Evolutionary conservation across 805 yeast genomes (phyloP), one percentile per base, ranked within the genome.

Genomic region (Ascoidea tarda): DNA sequence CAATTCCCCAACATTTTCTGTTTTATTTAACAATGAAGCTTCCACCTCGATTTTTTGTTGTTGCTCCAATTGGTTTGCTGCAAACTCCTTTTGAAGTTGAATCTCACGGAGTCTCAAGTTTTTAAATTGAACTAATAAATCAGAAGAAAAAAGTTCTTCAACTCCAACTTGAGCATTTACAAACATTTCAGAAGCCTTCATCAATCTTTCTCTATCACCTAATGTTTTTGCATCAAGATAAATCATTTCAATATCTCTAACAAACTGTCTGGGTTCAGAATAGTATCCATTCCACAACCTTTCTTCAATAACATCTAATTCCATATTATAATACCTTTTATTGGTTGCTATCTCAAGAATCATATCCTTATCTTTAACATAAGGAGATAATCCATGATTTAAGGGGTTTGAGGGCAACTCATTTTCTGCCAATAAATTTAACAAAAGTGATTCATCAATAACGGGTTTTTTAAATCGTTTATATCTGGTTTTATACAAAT

Each of bases 231-330:
- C 77, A 69, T 93, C 99, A 42, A 74, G 74, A 48, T 86, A 82
- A 46, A 93, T 91, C 79, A 85, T 75, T 61, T 83, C 88, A 48
- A 93, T 76, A 63, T 93, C 99, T 58, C 77, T 79, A 59, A 90
- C 69, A 62, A 86, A 91, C 64, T 93, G 97, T 58, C 80, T 82
- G 12, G 98, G 97, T 60, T 89, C 96, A 46, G 87, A 82, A 62
- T 93, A 93, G 65, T 69, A 93, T 0, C 99, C 99, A 66, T 93
- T 93, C 99, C 99, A 93, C 52, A 93, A 68, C 54, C 99, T 74
- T 63, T 93, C 98, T 62, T 93, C 99, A 42, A 93, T 79, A 16
- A 89, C 82, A 62, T 93, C 99, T 52, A 93, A 70, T 62, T 93
- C 99, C 86, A 93, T 93, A 60, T 93, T 93, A 69, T 74, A 76